Base-by-base conservation (phyloP, 1,139 yeast species). In the Geotrichum europaeum region DNA sequence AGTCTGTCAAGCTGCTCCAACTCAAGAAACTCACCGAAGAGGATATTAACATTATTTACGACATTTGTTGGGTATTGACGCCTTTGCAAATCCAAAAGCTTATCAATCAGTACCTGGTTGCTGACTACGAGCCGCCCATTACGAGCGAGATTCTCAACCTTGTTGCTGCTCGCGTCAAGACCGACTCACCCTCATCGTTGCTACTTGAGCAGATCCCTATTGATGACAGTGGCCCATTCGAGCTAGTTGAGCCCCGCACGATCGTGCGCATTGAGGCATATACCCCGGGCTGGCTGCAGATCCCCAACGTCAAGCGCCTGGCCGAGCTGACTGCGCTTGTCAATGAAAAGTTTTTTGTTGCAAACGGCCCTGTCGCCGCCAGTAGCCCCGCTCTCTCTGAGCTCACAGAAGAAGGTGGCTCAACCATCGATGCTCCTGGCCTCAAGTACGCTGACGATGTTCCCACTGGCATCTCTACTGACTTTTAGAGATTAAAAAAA, bases 81-180 rank as follows among this genome's bases (percentile, higher is more conserved):
- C 97, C 99, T 47, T 84, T 89, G 49, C 99, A 94, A 79, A 86
- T 95, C 68, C 98, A 94, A 77, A 90, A 89, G 75, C 80, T 94
- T 72, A 87, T 94, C 67, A 82, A 94, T 45, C 96, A 89, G 73
- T 95, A 95, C 73, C 85, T 85, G 65, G 89, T 87, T 65, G 97
- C 97, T 15, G 99, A 94, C 72, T 95, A 94, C 72, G 99, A 94
- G 77, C 84, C 92, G 13, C 98, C 99, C 55, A 86, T 94, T 65
- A 87, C 96, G 20, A 87, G 91, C 53, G 89, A 85, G 62, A 92
- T 92, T 61, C 80, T 90, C 65, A 86, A 87, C 69, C 87, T 86
- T 30, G 91, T 94, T 62, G 96, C 97, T 13, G 87, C 88, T 66
- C 83, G 85, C 69, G 97, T 92, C 50, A 87, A 87, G 76, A 81